Evolutionary conservation across 73 alveolate genomes (phyloP), one percentile per base, ranked within the genome.

Genomic region (Paraurostyla sp.): DNA sequence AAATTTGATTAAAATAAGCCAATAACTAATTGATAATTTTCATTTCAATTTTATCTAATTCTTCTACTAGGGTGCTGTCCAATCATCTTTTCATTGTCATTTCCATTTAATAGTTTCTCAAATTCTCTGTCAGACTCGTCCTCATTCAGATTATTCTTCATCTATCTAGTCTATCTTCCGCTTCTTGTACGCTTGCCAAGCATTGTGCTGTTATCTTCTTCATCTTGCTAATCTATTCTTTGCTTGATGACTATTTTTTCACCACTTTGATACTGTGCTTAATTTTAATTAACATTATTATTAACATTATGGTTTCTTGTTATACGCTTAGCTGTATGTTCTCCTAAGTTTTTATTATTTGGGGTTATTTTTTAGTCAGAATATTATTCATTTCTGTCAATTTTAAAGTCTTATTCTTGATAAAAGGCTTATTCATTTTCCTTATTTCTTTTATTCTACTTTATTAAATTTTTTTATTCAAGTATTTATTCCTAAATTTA

Each of bases 161-260:
- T 20, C n/a, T 76, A 52, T 41, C 52, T 51, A 0, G 71, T 58
- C 32, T 51, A 18, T 33, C 89, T 51, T 22, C 89, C 78, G 48
- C 78, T 81, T 57, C 91, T 52, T 58, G 76, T 81, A 3, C 91
- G 56, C 69, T 81, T 60, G 32, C 78, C 91, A 2, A 81, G 9
- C 59, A 27, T 20, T 20, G 23, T 36, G 25, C 15, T 6, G 18
- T 58, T 29, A 9, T 58, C 89, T 23, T 2, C 29, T 52, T 40
- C 56, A 38, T 63, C 62, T 3, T 59, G 27, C 0, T 45, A 40
- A 22, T 2, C 51, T 40, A 25, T 57, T 33, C 33, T 78, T 54
- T 23, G 30, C 59, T 45, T 56, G 20, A 30, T 32, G 6, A 52
- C 1, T 11, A 57, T 32, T 36, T 81, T 42, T 40, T 81, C 78